A percentile compares a stretch with the other conserved stretches of the same genome.
Conservation (phyloP, 1,139 yeast species). For the Protomyces inundatus region DNA sequence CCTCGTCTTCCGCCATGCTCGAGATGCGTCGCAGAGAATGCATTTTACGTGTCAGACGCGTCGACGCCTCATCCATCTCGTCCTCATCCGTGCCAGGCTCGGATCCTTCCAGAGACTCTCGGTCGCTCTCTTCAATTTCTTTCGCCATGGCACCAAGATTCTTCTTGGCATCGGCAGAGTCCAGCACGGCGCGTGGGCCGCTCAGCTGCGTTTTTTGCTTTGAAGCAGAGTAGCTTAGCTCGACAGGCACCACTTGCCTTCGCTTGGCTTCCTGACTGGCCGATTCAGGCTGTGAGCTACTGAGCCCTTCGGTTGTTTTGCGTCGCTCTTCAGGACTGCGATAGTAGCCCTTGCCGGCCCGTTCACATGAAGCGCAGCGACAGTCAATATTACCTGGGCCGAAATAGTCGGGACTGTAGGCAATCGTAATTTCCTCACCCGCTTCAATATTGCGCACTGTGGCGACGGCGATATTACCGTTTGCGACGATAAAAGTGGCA, state of each 20-base stretch:
- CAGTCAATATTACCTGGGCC: slow-evolving; percentile 45
- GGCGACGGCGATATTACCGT: slow-evolving; percentile 38
- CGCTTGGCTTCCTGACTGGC: not conserved
- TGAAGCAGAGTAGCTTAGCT: not conserved
- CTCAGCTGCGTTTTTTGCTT: not conserved
- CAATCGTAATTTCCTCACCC: slow-evolving; percentile 49
- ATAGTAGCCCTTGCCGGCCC: slow-evolving; percentile 34
- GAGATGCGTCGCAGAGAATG: not conserved
- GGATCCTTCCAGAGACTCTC: not conserved
- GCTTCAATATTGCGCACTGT: slow-evolving; percentile 40
- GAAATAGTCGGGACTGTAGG: slow-evolving; percentile 45
- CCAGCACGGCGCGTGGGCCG: not conserved
- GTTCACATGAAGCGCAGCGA: slow-evolving; percentile 46
- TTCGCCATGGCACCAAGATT: not conserved
- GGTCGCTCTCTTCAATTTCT: not conserved
- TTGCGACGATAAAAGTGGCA: slow-evolving; percentile 40
- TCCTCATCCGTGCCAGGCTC: not conserved
- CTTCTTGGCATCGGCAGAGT: not conserved
- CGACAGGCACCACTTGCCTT: not conserved
- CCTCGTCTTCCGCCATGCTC: not conserved
- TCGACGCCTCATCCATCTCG: not conserved
- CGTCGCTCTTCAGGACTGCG: not conserved
- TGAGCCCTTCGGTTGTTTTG: no score
- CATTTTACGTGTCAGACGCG: not conserved
- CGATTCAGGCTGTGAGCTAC: not conserved